A percentile compares a stretch with the other conserved stretches of the same genome.
Evolutionary conservation across 1,284 basidiomycete species (phyloP).

Genomic region (Termitomyces sp.): DNA sequence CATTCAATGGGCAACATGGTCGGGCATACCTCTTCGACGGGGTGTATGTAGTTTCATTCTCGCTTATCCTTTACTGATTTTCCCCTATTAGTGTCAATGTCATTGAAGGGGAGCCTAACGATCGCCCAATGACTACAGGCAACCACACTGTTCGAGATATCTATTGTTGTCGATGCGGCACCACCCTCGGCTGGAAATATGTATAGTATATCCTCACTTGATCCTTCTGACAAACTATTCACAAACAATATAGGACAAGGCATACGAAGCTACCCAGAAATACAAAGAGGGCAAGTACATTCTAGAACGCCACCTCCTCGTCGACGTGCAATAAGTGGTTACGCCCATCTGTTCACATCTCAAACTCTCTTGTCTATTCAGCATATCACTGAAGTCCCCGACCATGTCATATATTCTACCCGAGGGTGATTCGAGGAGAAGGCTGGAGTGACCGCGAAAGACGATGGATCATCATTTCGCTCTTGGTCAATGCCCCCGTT

Average conservation of each 20-base stretch:
- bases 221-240: slow-evolving; percentile 10
- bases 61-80: slow-evolving; percentile 7
- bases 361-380: slow-evolving; percentile 17
- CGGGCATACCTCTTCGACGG: slow-evolving; percentile 89
- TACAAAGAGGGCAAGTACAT: slow-evolving; percentile 99
- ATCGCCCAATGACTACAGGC: slow-evolving; percentile 95
- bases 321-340: slow-evolving; percentile 65
- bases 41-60: slow-evolving; percentile 60
- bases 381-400: slow-evolving; percentile 14
- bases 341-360: not conserved
- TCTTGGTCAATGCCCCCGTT: slow-evolving; percentile 5
- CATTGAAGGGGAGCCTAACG: slow-evolving; percentile 80
- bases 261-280: slow-evolving; percentile 85
- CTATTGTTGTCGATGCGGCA: slow-evolving; percentile 84
- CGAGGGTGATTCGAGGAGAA: not conserved
- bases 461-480: not conserved
- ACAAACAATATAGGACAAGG: slow-evolving; percentile 65
- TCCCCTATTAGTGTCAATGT: slow-evolving; percentile 72
- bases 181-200: slow-evolving; percentile 95
- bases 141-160: slow-evolving; percentile 95
- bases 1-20: slow-evolving; percentile 93
- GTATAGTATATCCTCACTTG: slow-evolving; percentile 45
- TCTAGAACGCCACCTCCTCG: slow-evolving; percentile 86
- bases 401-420: not conserved
- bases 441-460: slow-evolving; percentile 11